Evolutionary conservation across 2,329 filamentous ascomycete species (phyloP).

Genomic region (Cytospora leucostoma): DNA sequence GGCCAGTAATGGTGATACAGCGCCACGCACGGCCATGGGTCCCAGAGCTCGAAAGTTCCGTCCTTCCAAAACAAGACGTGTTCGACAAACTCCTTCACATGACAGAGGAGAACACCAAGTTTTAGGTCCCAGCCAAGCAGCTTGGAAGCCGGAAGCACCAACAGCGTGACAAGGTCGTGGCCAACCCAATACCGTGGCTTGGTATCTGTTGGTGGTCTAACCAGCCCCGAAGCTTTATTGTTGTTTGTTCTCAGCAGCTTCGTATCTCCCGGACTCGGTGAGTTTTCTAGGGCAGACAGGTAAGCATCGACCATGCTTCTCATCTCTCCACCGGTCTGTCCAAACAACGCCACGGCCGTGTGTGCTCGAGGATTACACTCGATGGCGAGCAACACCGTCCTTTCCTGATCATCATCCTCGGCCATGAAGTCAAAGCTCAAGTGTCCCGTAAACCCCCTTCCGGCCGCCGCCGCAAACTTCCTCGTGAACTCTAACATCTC

Average conservation of each 20-base stretch:
- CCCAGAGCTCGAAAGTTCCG: conserved; percentile 53
- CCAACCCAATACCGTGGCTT: conserved; percentile 62
- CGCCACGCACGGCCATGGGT: conserved; percentile 59
- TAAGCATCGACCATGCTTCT: conserved; percentile 54
- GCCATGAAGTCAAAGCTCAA: conserved; percentile 72
- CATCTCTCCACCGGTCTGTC: conserved; percentile 41
- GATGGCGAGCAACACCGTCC: conserved; percentile 61
- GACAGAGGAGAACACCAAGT: conserved; percentile 29
- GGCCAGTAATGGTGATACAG: conserved; percentile 61
- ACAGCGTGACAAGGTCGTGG: conserved; percentile 60
- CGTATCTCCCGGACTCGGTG: conserved; percentile 10
- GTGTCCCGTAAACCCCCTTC: conserved; percentile 62
- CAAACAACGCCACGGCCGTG: conserved; percentile 66
- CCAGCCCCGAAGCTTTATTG: not conserved
- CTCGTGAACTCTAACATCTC: conserved; percentile 68
- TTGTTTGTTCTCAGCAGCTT: conserved; percentile 24
- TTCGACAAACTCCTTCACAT: conserved; percentile 35
- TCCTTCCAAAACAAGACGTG: conserved; percentile 56
- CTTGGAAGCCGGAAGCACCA: conserved; percentile 49
- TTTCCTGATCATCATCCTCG: conserved; percentile 43
- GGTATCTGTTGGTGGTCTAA: conserved; percentile 30
- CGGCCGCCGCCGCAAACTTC: conserved; percentile 50
- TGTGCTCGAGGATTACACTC: conserved; percentile 72
- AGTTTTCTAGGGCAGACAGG: conserved; percentile 45
- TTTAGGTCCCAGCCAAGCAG: conserved; percentile 32